phyloP scores from a whole-genome alignment of 2,329 filamentous ascomycete genomes.

The Blastomyces gilchristii region DNA sequence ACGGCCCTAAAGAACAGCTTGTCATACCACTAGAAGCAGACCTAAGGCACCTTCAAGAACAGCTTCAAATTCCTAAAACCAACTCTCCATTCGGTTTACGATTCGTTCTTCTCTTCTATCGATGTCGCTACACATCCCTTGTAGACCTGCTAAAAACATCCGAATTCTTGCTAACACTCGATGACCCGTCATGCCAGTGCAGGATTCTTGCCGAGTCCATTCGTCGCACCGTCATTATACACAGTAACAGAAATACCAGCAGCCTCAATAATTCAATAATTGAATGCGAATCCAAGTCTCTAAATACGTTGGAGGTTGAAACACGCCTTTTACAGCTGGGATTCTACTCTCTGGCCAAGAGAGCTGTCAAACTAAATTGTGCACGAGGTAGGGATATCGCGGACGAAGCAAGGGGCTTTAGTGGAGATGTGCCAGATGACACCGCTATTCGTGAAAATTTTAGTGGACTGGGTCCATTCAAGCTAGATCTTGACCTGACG shows the following conservation, averaged over 20 bases:
- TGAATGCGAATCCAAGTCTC: conserved; percentile 7
- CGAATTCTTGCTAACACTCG: conserved; percentile 12
- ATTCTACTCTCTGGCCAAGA: conserved; percentile 13
- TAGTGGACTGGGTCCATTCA: background rate
- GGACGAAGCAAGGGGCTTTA: background rate
- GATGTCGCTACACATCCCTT: conserved; percentile 16
- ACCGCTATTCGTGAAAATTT: background rate
- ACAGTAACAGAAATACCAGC: conserved; percentile 13
- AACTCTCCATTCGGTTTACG: conserved; percentile 19
- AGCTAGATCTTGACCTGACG: conserved; percentile 3
- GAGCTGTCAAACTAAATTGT: background rate
- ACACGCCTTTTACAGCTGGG: conserved; percentile 18
- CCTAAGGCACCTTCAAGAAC: conserved; percentile 10
- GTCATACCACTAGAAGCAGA: conserved; percentile 16
- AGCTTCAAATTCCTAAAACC: conserved; percentile 17
- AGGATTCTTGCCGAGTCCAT: conserved; percentile 16
- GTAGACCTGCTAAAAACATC: conserved; percentile 18
- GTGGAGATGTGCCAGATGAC: background rate
- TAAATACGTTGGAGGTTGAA: conserved; percentile 20
- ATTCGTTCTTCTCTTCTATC: conserved; percentile 18
- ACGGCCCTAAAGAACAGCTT: conserved; percentile 11
- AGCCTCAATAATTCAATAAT: conserved; percentile 14
- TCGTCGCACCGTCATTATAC: conserved; percentile 11
- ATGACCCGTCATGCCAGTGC: conserved; percentile 18
- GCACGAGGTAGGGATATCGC: background rate